These are phyloP conservation scores for Aspergillus clavatus DNA, from an alignment of 2,329 filamentous ascomycete species.

Conservation along the genomic window DNA sequence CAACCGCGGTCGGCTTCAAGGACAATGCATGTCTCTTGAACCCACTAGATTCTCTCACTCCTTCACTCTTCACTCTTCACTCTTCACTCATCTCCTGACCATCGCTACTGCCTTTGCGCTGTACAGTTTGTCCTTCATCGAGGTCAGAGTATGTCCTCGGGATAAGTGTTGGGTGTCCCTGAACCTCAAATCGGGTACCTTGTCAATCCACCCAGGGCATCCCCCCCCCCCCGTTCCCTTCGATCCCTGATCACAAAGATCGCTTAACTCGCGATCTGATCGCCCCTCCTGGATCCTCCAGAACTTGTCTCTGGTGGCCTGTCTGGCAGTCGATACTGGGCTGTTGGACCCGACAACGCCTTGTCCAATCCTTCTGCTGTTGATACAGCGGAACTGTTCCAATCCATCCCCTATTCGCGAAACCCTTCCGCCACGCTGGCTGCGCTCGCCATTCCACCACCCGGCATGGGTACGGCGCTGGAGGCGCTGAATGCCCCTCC, in stretches of 20 bases:
- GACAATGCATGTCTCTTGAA: neutral
- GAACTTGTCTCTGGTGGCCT: conserved; percentile 41
- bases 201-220: too few species aligned
- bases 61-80: neutral
- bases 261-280: conserved; percentile 31
- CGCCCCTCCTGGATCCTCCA: conserved; percentile 49
- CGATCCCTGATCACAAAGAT: too few species aligned
- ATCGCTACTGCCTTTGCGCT: too few species aligned
- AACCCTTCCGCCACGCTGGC: conserved; percentile 55
- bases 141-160: neutral
- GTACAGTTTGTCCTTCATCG: neutral
- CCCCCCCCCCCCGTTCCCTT: too few species aligned
- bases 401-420: conserved; percentile 40
- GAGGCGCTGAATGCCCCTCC: conserved; percentile 57
- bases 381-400: conserved; percentile 35
- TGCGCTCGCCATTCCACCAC: conserved; percentile 56
- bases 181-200: neutral
- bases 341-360: conserved; percentile 34
- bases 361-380: conserved; percentile 38
- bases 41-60: neutral
- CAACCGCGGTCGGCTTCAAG: neutral
- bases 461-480: conserved; percentile 59
- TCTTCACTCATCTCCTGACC: neutral
- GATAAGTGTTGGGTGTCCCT: neutral
- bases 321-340: conserved; percentile 48